A percentile compares a stretch with the other conserved stretches of the same genome.
Evolutionary conservation across 2,329 filamentous ascomycete genomes (phyloP).

Genomic region (Lachnellula occidentalis): DNA sequence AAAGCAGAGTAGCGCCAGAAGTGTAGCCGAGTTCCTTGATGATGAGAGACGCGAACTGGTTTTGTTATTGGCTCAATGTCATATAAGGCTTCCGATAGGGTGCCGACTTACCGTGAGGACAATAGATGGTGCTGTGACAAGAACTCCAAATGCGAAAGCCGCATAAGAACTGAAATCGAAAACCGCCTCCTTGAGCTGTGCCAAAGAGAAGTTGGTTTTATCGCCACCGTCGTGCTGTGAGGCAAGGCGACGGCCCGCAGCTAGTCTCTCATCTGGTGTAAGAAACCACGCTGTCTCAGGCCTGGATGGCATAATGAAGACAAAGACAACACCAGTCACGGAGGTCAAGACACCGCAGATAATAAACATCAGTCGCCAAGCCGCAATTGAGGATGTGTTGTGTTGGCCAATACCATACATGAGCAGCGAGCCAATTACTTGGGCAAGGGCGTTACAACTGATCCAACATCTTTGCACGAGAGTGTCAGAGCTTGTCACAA

Average conservation of each 20-base stretch:
- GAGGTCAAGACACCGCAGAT: conserved; percentile 44
- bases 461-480: conserved; percentile 29
- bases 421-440: conserved; percentile 40
- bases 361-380: conserved; percentile 45
- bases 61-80: conserved; percentile 1
- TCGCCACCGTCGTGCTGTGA: conserved; percentile 37
- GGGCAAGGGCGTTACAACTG: conserved; percentile 41
- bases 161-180: conserved; percentile 40
- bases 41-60: conserved; percentile 43
- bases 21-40: conserved; percentile 43
- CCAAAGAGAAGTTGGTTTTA: conserved; percentile 38
- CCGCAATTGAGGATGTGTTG: conserved; percentile 33
- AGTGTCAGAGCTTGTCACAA: background rate
- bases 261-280: conserved; percentile 36
- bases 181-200: conserved; percentile 40
- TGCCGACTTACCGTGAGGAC: conserved; percentile 34
- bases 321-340: conserved; percentile 40
- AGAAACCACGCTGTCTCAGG: conserved; percentile 46
- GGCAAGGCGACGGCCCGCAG: conserved; percentile 35
- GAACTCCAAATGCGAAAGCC: conserved; percentile 40
- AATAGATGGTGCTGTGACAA: conserved; percentile 42
- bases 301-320: conserved; percentile 40
- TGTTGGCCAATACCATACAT: conserved; percentile 47
- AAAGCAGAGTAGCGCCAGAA: conserved; percentile 40
- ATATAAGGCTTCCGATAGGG: background rate